Conservation (phyloP, 1,284 basidiomycete species). For the Cryptococcus neoformans region DNA sequence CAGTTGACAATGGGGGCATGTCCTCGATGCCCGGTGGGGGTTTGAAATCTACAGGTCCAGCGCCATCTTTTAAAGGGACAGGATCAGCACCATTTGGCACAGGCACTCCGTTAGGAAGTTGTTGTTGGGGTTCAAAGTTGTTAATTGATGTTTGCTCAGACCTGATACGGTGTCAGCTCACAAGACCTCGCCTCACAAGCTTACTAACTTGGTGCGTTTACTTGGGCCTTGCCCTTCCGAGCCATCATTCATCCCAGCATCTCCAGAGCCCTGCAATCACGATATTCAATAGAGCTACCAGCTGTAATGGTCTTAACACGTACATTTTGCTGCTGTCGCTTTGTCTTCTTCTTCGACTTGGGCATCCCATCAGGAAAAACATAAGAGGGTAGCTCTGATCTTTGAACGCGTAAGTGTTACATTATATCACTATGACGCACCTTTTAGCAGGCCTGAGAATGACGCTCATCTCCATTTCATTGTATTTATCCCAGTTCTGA, state of each 20-base stretch:
- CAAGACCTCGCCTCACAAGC: neutral
- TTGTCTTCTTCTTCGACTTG: constrained; percentile 44
- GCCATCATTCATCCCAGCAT: constrained; percentile 30
- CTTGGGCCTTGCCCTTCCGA: constrained; percentile 35
- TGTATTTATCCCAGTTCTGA: constrained; percentile 94
- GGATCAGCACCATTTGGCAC: constrained; percentile 30
- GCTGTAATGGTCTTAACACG: constrained; percentile 1
- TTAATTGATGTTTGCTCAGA: neutral
- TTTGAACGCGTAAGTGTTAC: constrained; percentile 1
- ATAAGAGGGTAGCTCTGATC: constrained; percentile 42
- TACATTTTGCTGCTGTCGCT: constrained; percentile 38
- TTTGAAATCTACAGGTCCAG: constrained; percentile 13
- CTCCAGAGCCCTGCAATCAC: constrained; percentile 13
- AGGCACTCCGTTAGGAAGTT: constrained; percentile 11
- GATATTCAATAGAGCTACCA: neutral
- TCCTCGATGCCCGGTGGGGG: constrained; percentile 39
- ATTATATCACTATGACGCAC: constrained; percentile 52
- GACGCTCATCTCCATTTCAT: constrained; percentile 90
- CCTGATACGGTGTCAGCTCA: neutral
- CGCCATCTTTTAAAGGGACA: constrained; percentile 12
- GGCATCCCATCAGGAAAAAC: constrained; percentile 44
- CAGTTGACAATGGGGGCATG: constrained; percentile 33
- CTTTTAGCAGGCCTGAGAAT: constrained; percentile 90
- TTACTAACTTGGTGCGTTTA: constrained; percentile 41
- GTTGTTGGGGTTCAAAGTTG: neutral